Evolutionary conservation across 2,329 filamentous ascomycete species (phyloP), one percentile per base, ranked within the genome.

Genomic region (Ophiognomonia clavigignenti-juglandacearum): DNA sequence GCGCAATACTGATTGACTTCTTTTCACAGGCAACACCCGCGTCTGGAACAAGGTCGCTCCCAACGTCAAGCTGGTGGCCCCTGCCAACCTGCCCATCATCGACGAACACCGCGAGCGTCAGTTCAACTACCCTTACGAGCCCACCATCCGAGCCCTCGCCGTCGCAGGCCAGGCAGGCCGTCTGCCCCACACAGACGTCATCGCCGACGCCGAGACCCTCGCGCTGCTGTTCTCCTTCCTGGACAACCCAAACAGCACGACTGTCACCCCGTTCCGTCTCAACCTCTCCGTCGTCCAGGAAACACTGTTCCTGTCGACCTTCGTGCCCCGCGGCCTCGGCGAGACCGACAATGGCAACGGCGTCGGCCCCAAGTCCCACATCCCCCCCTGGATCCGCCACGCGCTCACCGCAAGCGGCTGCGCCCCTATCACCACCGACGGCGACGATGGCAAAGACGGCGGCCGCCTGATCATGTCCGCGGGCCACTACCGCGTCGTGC

Each of bases 81-180:
- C 29, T 4, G 6, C 40, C 26, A 32, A 48, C 4, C 29, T 24
- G 4, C 5, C 40, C 26, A 37, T 51, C 4, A 32, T 27, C 6
- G 48, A 51, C 4, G 48, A 51, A 18, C 34, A 48, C 24, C 14
- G 22, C 14, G 11, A 29, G 18, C 31, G 40, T 23, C 45, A 51
- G 19, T 20, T 40, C 1, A 39, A 26, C 29, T 48, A 41, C 26
- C 36, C 40, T 14, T 48, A 48, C 45, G 48, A 51, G 41, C 48
- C 48, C 13, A 44, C 45, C 26, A 41, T 51, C n/a, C 45, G 45
- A 7, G 48, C 45, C 10, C 37, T 48, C 4, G n/a, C n/a, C n/a
- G n/a, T n/a, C n/a, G n/a, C n/a, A n/a, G n/a, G n/a, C n/a, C n/a
- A n/a, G n/a, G n/a, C 43, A 48, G 26, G 13, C 24, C 16, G 41